Conservation (phyloP, 805 yeast genomes). For the Cyberlindnera samutprakarnensis region DNA sequence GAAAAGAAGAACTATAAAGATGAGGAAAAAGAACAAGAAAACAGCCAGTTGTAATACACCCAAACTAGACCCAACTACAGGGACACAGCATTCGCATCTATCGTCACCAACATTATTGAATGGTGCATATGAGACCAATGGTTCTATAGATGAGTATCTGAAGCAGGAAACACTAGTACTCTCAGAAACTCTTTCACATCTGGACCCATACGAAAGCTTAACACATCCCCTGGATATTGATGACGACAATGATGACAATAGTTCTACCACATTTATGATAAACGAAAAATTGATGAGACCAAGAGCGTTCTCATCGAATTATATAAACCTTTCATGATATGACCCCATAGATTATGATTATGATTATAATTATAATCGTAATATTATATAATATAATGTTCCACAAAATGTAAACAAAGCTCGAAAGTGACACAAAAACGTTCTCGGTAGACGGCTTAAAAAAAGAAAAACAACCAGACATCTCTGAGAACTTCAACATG, state of each 20-base stretch:
- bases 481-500: no score
- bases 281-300: slow-evolving; percentile 7
- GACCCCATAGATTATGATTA: slow-evolving; percentile 1
- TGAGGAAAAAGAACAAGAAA: no score
- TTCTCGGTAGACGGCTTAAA: no score
- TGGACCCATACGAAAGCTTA: slow-evolving; percentile 19
- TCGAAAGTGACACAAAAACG: neutral
- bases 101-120: slow-evolving; percentile 11
- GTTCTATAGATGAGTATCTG: slow-evolving; percentile 3
- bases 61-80: neutral
- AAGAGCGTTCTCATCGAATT: slow-evolving; percentile 14
- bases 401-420: neutral
- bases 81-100: slow-evolving; percentile 1
- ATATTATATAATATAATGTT: no score
- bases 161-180: slow-evolving; percentile 4
- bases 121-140: neutral
- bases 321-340: slow-evolving; percentile 12
- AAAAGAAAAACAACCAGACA: no score
- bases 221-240: slow-evolving; percentile 19
- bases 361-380: no score
- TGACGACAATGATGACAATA: slow-evolving; percentile 1
- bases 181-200: slow-evolving; percentile 6
- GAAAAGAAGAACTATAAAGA: slow-evolving; percentile 12
- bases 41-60: no score
- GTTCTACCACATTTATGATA: neutral